phyloP scores from a whole-genome alignment of 73 alveolate species.

The Paramecium primaurelia region DNA sequence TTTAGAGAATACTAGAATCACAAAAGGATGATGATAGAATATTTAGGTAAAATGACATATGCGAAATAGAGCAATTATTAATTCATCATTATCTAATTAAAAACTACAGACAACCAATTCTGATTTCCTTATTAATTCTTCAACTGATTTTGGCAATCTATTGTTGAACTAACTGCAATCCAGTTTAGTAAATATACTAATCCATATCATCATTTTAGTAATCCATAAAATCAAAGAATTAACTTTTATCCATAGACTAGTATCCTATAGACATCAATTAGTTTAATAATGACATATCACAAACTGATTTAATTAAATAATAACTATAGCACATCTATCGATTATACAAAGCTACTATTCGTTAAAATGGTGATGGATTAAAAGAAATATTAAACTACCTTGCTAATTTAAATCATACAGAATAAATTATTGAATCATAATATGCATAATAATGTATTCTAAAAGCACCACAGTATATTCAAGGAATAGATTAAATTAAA shows the following conservation, averaged over 20 bases:
- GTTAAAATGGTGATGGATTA: background rate
- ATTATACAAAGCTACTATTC: slow-evolving; percentile 10
- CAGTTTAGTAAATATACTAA: background rate
- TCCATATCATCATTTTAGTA: background rate
- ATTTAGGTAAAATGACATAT: background rate
- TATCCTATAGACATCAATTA: background rate
- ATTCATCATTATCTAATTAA: background rate
- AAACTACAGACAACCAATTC: background rate
- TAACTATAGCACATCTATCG: background rate
- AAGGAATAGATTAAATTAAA: background rate
- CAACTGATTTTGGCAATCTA: background rate
- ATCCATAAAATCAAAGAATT: slow-evolving; percentile 7
- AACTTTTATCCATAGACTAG: background rate
- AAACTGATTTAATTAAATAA: background rate
- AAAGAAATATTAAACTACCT: background rate
- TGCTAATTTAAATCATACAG: background rate
- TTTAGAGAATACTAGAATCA: background rate
- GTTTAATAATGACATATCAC: background rate
- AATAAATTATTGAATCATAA: background rate
- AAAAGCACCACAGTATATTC: background rate
- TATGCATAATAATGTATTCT: background rate
- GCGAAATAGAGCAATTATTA: slow-evolving; percentile 34
- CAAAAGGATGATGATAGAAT: background rate
- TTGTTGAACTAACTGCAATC: background rate
- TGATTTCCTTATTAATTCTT: background rate